These are phyloP conservation scores for Heimioporus sp. DNA, from an alignment of 768 basidiomycete genomes.

Conservation along the genomic window DNA sequence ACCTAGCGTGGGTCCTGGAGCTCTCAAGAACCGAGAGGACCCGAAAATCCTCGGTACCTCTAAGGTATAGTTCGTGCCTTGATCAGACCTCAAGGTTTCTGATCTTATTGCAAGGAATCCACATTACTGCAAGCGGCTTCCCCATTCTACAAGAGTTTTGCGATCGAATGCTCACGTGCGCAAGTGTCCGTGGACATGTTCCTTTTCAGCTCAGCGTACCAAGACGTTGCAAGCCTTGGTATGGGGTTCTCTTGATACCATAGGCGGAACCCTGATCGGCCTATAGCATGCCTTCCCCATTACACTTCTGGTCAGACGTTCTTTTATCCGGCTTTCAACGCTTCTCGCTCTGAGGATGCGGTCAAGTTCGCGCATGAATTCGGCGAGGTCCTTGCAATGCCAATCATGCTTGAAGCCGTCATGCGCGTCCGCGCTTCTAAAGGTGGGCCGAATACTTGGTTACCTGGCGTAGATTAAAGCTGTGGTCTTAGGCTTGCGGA, in stretches of 20 bases:
- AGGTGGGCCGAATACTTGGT: slow-evolving; percentile 44
- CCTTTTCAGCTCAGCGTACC: slow-evolving; percentile 90
- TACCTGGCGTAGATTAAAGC: not conserved
- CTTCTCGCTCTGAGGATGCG: slow-evolving; percentile 90
- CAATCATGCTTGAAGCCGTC: slow-evolving; percentile 95
- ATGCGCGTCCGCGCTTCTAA: slow-evolving; percentile 98
- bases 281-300: slow-evolving; percentile 82
- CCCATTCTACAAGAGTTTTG: slow-evolving; percentile 97
- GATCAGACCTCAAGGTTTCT: not conserved
- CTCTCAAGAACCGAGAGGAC: slow-evolving; percentile 95
- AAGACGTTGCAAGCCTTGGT: slow-evolving; percentile 94
- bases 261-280: not conserved
- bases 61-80: slow-evolving; percentile 52
- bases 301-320: slow-evolving; percentile 98
- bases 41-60: slow-evolving; percentile 92
- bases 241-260: not conserved
- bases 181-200: slow-evolving; percentile 99
- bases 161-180: slow-evolving; percentile 95
- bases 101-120: slow-evolving; percentile 62
- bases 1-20: slow-evolving; percentile 85
- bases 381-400: slow-evolving; percentile 87
- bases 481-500: slow-evolving; percentile 66
- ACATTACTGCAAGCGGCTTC: slow-evolving; percentile 89
- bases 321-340: slow-evolving; percentile 98
- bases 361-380: slow-evolving; percentile 99